phyloP scores from a whole-genome alignment of 345 rosid genomes.

The Eutrema yunnanense region DNA sequence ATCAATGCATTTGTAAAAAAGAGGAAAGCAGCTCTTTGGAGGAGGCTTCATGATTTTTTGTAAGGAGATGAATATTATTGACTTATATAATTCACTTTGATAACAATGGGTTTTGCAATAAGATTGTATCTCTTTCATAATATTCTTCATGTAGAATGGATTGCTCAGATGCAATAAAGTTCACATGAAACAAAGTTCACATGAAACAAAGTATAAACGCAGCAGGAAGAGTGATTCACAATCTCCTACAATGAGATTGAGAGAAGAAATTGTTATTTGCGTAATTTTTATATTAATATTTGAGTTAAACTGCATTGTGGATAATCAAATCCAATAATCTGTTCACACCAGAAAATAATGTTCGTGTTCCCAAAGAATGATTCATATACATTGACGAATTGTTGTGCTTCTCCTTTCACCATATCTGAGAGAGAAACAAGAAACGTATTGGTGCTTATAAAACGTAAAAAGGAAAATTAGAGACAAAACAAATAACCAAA shows the following conservation, averaged over 20 bases:
- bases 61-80: neutral
- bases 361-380: slow-evolving; percentile 20
- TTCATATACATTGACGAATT: slow-evolving; percentile 18
- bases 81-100: neutral
- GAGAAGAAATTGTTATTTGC: too few relatives aligned
- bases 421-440: neutral
- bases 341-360: neutral
- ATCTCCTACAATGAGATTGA: too few relatives aligned
- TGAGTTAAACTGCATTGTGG: neutral
- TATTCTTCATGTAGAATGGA: too few relatives aligned
- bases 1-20: slow-evolving; percentile 1
- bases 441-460: neutral
- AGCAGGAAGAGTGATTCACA: too few relatives aligned
- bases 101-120: too few relatives aligned
- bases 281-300: too few relatives aligned
- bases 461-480: neutral
- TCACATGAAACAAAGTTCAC: too few relatives aligned
- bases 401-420: slow-evolving; percentile 1
- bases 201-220: too few relatives aligned
- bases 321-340: neutral
- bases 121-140: too few relatives aligned
- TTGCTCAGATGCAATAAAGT: too few relatives aligned
- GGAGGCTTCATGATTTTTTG: neutral
- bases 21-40: neutral
- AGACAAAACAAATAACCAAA: neutral